A percentile compares a stretch with the other conserved stretches of the same genome.
These are phyloP conservation scores for Apiospora malaysiana DNA, from an alignment of 2,329 filamentous ascomycete species.

Conservation along the genomic window DNA sequence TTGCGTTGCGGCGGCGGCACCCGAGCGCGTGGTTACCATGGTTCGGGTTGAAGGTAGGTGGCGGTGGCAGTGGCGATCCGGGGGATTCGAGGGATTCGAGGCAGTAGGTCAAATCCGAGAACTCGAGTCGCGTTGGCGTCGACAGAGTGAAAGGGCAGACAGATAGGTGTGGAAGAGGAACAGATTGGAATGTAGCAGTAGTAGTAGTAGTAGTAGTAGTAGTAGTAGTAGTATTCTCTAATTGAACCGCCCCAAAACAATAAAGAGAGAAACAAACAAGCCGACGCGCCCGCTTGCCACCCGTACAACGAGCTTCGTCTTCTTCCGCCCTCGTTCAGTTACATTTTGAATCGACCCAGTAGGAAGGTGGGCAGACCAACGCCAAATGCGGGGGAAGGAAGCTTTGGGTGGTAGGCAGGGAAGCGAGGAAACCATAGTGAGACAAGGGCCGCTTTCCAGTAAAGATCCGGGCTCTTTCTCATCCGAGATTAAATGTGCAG, in stretches of 20 bases:
- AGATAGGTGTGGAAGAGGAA: too few species aligned
- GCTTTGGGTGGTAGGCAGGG: not conserved
- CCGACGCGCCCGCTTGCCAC: not conserved
- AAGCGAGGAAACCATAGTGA: conserved; percentile 14
- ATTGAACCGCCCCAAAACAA: not conserved
- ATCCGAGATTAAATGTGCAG: conserved; percentile 1
- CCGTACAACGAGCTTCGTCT: not conserved
- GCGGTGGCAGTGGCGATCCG: too few species aligned
- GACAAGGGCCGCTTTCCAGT: conserved; percentile 6
- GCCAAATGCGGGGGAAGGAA: not conserved
- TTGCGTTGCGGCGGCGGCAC: conserved; percentile 24
- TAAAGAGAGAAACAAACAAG: not conserved
- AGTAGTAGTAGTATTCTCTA: too few species aligned
- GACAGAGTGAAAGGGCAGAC: not conserved
- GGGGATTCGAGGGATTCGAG: not conserved
- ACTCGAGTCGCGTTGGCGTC: not conserved
- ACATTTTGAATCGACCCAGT: not conserved
- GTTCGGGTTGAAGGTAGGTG: conserved; percentile 13
- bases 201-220: too few species aligned
- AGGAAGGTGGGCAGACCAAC: conserved; percentile 11
- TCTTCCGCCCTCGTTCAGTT: not conserved
- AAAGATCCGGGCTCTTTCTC: not conserved
- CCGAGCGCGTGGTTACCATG: conserved; percentile 41
- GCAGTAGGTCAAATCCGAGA: not conserved
- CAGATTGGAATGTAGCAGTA: too few species aligned